These are phyloP conservation scores for Candida manassasensis DNA, from an alignment of 805 yeast species.

Conservation along the genomic window DNA sequence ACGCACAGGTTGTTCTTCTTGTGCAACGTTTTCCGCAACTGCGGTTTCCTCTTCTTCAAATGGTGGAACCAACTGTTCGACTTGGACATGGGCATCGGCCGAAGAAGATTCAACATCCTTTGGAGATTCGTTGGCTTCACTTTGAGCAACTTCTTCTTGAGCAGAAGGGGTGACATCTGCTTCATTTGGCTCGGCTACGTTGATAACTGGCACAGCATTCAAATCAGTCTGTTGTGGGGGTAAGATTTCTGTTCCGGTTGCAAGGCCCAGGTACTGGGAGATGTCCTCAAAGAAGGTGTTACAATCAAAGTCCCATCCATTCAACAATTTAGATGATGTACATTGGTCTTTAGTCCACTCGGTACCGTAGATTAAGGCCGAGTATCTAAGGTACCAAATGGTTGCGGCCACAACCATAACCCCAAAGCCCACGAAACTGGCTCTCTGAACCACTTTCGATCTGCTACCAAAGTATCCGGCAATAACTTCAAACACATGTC, in stretches of 20 bases:
- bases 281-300: constrained; percentile 40
- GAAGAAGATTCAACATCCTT: constrained; percentile 1
- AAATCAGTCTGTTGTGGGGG: constrained; percentile 8
- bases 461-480: constrained; percentile 36
- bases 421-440: constrained; percentile 43
- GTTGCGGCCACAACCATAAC: constrained; percentile 47
- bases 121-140: constrained; percentile 8
- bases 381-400: constrained; percentile 53
- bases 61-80: constrained; percentile 5
- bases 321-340: constrained; percentile 50
- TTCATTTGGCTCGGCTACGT: constrained; percentile 15
- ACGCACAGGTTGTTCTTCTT: constrained; percentile 8
- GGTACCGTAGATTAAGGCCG: constrained; percentile 73
- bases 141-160: constrained; percentile 7
- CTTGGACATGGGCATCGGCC: constrained; percentile 1
- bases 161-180: constrained; percentile 21
- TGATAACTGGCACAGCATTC: constrained; percentile 14
- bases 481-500: constrained; percentile 58
- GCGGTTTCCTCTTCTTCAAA: constrained; percentile 4
- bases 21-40: neutral
- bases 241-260: constrained; percentile 6
- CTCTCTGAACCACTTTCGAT: constrained; percentile 35
- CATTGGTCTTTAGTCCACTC: constrained; percentile 77
- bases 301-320: constrained; percentile 90
- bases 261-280: constrained; percentile 18